Evolutionary conservation across 805 yeast genomes (phyloP), one percentile per base, ranked within the genome.

Genomic region (Candida gorgasii): DNA sequence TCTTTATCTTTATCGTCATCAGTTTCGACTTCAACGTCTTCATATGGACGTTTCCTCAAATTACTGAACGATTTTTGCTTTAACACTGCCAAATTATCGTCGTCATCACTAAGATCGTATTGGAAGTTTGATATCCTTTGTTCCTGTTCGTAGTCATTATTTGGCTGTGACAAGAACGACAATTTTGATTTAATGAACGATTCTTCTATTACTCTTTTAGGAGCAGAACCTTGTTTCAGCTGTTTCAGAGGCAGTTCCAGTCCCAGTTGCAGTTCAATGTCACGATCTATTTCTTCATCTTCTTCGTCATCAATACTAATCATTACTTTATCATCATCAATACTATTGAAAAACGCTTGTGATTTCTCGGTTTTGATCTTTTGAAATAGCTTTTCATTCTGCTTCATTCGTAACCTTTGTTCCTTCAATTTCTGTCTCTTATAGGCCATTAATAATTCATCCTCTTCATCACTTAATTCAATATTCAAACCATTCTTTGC

Each of bases 391-490:
- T 73, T 69, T 43, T 69, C 73, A 57, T 71, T 69, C 47, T 74
- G 74, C 52, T 74, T 48, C 48, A 79, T 58, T 52, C 78, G 65
- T 53, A 72, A 65, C 51, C 72, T 69, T 59, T 82, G 80, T 42
- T 71, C 75, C 32, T 62, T 58, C 34, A 72, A 47, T 44, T 66
- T 64, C 46, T 72, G 75, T 24, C 58, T 57, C 50, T 75, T 61
- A 51, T 73, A 73, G 7, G 75, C 78, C 42, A 70, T 59, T 46
- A 75, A 63, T 32, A 76, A 68, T 40, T 78, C 84, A 54, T 84
- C 89, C 45, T 84, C 93, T 26, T 83, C 92, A 47, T 83, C 89
- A 57, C 87, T 82, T 33, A 84, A 62, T 50, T 84, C 90, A 14
- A 84, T 63, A 41, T 78, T 84, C 39, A 75, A 69, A 3, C 78